Evolutionary conservation across 2,329 filamentous ascomycete genomes (phyloP), one percentile per base, ranked within the genome.

Genomic region (Thielaviopsis euricoi): DNA sequence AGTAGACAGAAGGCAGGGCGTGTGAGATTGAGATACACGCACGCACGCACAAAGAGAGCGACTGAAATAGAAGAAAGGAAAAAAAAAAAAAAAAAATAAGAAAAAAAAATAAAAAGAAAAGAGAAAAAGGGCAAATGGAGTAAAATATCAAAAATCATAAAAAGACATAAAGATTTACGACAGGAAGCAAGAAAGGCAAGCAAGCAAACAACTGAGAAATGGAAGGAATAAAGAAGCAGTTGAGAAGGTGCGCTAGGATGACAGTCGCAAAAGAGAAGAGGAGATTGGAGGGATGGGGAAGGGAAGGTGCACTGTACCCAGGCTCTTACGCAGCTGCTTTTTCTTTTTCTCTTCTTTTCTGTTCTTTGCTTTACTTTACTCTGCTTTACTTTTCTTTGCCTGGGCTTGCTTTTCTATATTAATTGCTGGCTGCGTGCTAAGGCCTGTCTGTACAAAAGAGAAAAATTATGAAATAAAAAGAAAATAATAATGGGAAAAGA

Each of bases 61-160:
- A 33, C 29, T 33, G 12, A 43, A 56, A n/a, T 33, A 48, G 23
- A 33, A 33, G 49, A 29, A 55, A 26, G 21, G 33, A 48, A 64
- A 59, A 62, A 52, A 23, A 54, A 26, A 52, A 25, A 37, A 58
- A 52, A 61, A 61, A 58, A 60, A 55, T 58, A 54, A 61, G 29
- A 50, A 62, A 59, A 48, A 48, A 57, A 53, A 56, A 62, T 56
- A 61, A 61, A 64, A 61, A 64, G 57, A 58, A 57, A 52, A 52
- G 51, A 55, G 61, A 57, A 64, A 58, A 57, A 52, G 50, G 51
- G 56, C 61, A 57, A 64, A 63, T 60, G 60, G 64, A 64, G 64
- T 54, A 62, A 58, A 64, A 61, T 60, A 62, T 65, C 64, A 59
- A 63, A 64, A 46, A 57, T 52, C 29, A 61, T 56, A 62, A 60